phyloP scores from a whole-genome alignment of 2,329 filamentous ascomycete species.

The Aspergillus fijiensis region DNA sequence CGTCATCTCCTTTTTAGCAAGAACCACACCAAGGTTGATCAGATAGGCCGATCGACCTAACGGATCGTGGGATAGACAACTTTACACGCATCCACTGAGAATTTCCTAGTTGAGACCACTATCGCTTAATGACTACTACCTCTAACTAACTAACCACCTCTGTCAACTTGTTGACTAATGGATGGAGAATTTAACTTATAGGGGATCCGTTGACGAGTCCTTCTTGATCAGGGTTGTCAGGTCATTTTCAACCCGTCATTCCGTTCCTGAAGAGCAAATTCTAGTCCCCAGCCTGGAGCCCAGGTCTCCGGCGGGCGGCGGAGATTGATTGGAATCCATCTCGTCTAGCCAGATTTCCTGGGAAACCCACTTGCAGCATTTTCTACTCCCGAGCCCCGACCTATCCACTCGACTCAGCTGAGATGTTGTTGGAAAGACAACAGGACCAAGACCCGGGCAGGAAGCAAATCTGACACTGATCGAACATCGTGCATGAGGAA shows the following conservation, averaged over 20 bases:
- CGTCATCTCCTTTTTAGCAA: neutral
- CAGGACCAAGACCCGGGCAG: neutral
- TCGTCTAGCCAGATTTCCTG: neutral
- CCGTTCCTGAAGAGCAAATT: neutral
- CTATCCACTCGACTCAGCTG: neutral
- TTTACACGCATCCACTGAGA: neutral
- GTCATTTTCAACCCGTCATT: neutral
- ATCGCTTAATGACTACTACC: neutral
- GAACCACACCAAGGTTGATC: neutral
- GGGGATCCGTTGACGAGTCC: neutral
- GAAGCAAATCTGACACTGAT: constrained; percentile 4
- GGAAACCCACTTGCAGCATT: neutral
- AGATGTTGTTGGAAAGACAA: neutral
- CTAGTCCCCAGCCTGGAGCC: neutral
- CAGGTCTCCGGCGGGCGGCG: neutral
- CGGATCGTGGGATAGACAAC: neutral
- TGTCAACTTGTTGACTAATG: neutral
- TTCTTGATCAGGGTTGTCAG: neutral
- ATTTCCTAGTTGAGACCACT: neutral
- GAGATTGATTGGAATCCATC: neutral
- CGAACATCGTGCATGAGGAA: constrained; percentile 3
- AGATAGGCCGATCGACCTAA: neutral
- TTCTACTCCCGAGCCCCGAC: neutral
- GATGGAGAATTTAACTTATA: neutral
- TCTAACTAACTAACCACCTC: neutral